phyloP scores from a whole-genome alignment of 1,284 basidiomycete species.

The Inonotus obliquus region DNA sequence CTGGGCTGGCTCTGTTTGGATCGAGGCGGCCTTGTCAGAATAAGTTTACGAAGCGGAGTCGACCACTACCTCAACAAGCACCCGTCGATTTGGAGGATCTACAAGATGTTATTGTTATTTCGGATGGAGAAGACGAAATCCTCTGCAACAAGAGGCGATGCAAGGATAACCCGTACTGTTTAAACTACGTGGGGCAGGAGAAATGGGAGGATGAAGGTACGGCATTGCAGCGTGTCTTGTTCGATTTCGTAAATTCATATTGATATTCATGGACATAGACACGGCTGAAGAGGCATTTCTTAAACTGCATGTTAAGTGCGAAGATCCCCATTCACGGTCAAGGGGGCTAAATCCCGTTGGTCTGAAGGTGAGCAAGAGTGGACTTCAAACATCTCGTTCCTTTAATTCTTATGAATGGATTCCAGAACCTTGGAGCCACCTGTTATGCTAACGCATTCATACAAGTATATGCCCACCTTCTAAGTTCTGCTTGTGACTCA shows the following conservation, averaged over 20 bases:
- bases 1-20: constrained; percentile 54
- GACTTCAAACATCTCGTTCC: not conserved
- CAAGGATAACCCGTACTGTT: constrained; percentile 71
- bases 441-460: constrained; percentile 92
- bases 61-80: constrained; percentile 10
- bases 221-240: constrained; percentile 17
- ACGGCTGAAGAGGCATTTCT: constrained; percentile 48
- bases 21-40: constrained; percentile 48
- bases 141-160: constrained; percentile 63
- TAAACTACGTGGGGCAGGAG: constrained; percentile 81
- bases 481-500: not conserved
- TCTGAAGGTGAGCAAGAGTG: constrained; percentile 52
- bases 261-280: constrained; percentile 35
- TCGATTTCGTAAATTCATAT: constrained; percentile 21
- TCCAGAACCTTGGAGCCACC: constrained; percentile 86
- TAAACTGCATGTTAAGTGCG: constrained; percentile 46
- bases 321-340: constrained; percentile 46
- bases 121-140: constrained; percentile 53
- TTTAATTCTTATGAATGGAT: not conserved
- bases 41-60: constrained; percentile 35
- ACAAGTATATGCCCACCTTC: constrained; percentile 48
- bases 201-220: constrained; percentile 67
- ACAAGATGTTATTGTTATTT: constrained; percentile 63
- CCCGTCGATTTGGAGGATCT: constrained; percentile 34
- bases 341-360: constrained; percentile 70